Evolutionary conservation across 148 eudicot genomes (phyloP).

Genomic region (Rhododendron griersonianum): DNA sequence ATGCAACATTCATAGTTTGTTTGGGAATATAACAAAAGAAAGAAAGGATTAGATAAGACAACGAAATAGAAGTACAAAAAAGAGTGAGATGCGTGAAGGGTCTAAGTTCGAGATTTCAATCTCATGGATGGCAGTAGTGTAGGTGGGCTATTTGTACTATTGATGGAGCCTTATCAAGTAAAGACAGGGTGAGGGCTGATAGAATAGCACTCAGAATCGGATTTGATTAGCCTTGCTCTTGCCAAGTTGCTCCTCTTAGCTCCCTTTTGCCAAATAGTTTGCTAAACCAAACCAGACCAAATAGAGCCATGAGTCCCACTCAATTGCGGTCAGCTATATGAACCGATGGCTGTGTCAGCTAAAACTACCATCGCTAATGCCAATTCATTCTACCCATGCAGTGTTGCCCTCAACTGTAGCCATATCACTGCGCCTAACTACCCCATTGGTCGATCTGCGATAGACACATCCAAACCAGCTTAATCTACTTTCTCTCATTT

Average conservation of each 20-base stretch:
- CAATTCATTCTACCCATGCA: not conserved
- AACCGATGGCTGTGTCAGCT: too few relatives aligned
- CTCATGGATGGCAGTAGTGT: not conserved
- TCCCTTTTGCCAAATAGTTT: not conserved
- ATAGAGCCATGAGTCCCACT: not conserved
- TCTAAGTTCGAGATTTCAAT: not conserved
- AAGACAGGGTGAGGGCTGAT: not conserved
- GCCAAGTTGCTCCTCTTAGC: not conserved
- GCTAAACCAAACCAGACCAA: not conserved
- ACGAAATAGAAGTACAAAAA: not conserved
- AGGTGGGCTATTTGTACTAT: not conserved
- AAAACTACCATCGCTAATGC: not conserved
- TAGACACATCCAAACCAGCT: not conserved
- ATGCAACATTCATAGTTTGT: not conserved
- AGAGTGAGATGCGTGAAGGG: not conserved
- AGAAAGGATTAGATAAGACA: not conserved
- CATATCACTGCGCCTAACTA: not conserved
- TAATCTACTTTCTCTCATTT: not conserved
- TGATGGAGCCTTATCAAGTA: not conserved
- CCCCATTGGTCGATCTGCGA: not conserved
- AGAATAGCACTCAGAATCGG: not conserved
- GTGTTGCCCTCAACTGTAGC: not conserved
- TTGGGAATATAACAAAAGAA: not conserved
- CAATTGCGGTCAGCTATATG: not conserved
- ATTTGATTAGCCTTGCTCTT: not conserved